Conservation (phyloP, 768 basidiomycete genomes). For the Lactifluus subvellereus region DNA sequence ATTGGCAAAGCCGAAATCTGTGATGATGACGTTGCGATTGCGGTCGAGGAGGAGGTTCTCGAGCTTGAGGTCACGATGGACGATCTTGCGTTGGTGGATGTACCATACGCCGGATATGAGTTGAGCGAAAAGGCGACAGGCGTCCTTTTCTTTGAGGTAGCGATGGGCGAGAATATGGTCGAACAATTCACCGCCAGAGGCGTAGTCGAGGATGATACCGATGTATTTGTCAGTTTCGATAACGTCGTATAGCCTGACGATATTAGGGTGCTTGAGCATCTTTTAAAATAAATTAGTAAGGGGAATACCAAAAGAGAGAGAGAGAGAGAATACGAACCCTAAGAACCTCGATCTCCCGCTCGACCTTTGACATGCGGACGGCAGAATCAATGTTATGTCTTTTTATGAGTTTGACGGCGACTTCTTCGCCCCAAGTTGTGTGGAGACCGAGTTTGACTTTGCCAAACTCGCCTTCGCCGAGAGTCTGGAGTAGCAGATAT, state of each 20-base stretch:
- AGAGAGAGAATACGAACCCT: slow-evolving; percentile 51
- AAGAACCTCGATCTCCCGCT: slow-evolving; percentile 95
- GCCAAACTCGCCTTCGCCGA: slow-evolving; percentile 98
- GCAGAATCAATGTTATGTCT: slow-evolving; percentile 85
- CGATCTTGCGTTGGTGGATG: slow-evolving; percentile 98
- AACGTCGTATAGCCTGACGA: slow-evolving; percentile 96
- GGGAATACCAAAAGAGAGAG: slow-evolving; percentile 2
- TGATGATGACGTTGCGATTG: slow-evolving; percentile 97
- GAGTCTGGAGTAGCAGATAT: slow-evolving; percentile 89
- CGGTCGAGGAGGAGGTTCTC: slow-evolving; percentile 97
- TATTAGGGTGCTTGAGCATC: slow-evolving; percentile 96
- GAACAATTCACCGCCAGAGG: slow-evolving; percentile 96
- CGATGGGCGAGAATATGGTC: slow-evolving; percentile 98
- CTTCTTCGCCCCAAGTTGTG: slow-evolving; percentile 89
- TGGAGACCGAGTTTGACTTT: slow-evolving; percentile 99
- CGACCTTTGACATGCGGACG: slow-evolving; percentile 89
- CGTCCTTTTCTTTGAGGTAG: slow-evolving; percentile 91
- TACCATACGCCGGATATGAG: slow-evolving; percentile 99
- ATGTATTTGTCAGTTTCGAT: slow-evolving; percentile 99
- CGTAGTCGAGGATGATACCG: slow-evolving; percentile 97
- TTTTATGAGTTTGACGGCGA: slow-evolving; percentile 96
- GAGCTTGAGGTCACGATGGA: slow-evolving; percentile 98
- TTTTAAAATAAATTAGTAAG: slow-evolving; percentile 31
- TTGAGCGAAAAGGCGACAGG: slow-evolving; percentile 93
- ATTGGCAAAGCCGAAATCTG: slow-evolving; percentile 99